Evolutionary conservation across 2,329 filamentous ascomycete genomes (phyloP), one percentile per base, ranked within the genome.

Genomic region (Hypoxylon sp.): DNA sequence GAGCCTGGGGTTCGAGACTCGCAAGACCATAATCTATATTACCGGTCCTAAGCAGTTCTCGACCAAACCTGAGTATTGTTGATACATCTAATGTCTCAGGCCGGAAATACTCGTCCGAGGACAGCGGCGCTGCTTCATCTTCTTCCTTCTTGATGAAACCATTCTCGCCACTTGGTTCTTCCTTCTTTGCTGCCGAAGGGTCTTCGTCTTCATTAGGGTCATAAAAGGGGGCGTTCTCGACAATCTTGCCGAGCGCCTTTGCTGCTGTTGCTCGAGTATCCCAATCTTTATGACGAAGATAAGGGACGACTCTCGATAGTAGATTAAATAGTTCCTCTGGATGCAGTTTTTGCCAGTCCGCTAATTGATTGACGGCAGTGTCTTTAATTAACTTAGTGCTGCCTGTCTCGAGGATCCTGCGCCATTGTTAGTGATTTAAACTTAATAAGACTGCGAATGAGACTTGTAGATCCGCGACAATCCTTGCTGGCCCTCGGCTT

Each of bases 271-370:
- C 92, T 62, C 95, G 82, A 17, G 94, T 99, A 68, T 99, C 94
- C 94, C 94, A 99, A 68, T 92, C 93, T 70, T 93, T 96, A 63
- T 94, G 93, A 51, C 90, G 86, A 20, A 99, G 80, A 71, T 97
- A 99, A 1, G 94, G 93, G n/a, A 99, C 87, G 21, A 99, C 92
- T 54, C 93, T 83, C 20, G 91, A 93, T 8, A 99, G 81, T 5
- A 99, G 81, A 68, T 97, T 97, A 75, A 97, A 97, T 1, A 99
- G 79, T 71, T 99, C 95, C 74, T 99, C 93, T 0, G 94, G 94
- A 66, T 97, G 94, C 71, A 94, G 90, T 70, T 97, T 97, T 74
- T 99, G 95, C 72, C 96, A 94, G 74, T 99, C 94, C 56, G 92
- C 94, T 58, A 99, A 82, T 75, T 99, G 94, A 68, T 95, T 91